Base-by-base conservation (phyloP, 179 eudicot species). In the Pouteria campechiana region DNA sequence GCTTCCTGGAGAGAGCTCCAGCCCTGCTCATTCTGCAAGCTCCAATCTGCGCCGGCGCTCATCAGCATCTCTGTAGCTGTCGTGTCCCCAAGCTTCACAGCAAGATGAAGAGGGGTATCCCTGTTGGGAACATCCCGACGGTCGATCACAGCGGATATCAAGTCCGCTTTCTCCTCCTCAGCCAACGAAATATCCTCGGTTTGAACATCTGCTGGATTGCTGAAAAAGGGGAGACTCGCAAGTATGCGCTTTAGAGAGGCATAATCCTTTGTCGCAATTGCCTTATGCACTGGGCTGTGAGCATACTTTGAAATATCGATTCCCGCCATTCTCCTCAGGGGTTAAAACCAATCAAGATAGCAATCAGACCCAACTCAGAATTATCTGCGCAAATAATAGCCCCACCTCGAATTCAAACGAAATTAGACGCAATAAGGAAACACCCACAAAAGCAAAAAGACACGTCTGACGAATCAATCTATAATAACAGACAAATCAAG, bases 1-100 rank as follows among this genome's bases (percentile, higher is more conserved):
- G 96, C 96, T 60, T 86, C 96, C 37, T 83, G 96, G 25, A 79
- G 78, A 37, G 96, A 89, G 48, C 76, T 86, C 96, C 96, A 86
- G 19, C 96, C 96, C 36, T 72, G 57, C 57, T 86, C 96, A 51
- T 86, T 86, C 50, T 86, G 96, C 18, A 83, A 76, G 68, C 94
- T 86, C 86, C 94, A 83, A 49, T 86, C 86, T 7, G 94, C 96
- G 69, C 96, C 96, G 6, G 89, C 85, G 3, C 73, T 64, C 94
- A 86, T 86, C 43, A 86, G 65, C 44, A 86, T 70, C 52, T 86
- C 94, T 6, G 90, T 79, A 0, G 94, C 73, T 18, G 49, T 52
- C 1, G 85, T 66, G 54, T 86, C 96, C 64, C 67, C 54, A 11
- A 83, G 59, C 14, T 79, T 75, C 40, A 83, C 96, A 0, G 94